Evolutionary conservation across 768 basidiomycete species (phyloP), one percentile per base, ranked within the genome.

Genomic region (Podaxis carcinomalis): DNA sequence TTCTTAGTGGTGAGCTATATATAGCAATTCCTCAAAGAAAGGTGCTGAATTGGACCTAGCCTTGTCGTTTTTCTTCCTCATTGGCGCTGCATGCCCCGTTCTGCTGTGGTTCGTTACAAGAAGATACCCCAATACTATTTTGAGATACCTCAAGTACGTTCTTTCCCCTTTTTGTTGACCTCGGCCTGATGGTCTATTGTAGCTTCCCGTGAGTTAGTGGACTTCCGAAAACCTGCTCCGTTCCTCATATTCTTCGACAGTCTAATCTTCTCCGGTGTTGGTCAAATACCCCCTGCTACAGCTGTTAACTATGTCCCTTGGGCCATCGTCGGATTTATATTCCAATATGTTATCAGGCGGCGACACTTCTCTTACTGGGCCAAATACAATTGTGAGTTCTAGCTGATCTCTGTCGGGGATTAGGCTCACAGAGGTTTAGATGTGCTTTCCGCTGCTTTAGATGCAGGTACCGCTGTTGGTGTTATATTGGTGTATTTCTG

Each of bases 301-400:
- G 89, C 92, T 2, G 80, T 93, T 66, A 95, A 96, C 71, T 95
- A 88, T 68, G 80, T 93, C 2, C 86, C 88, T 2, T 93, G 89
- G 88, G 83, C 87, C 69, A 74, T 85, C 55, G 77, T 87, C 28
- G 85, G 87, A 16, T 93, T 92, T 69, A 73, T 92, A 27, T 93
- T 94, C 75, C 92, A 90, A 65, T 89, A 79, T 67, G 66, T 86
- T n/a, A 78, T 89, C 39, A 79, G 89, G 63, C 75, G 85, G 71
- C 80, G 81, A 63, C 77, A 86, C 68, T 90, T 90, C 68, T 73
- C 81, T 5, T 89, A 84, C 75, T 90, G 88, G 89, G 82, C 87
- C 19, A 90, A 90, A 71, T 89, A 89, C 72, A 90, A 90, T 64
- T 90, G 88, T 89, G 63, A 65, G 77, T 44, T 44, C 68, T 3